Conservation (phyloP, 2,329 filamentous ascomycete species). For the Colletotrichum aenigma region DNA sequence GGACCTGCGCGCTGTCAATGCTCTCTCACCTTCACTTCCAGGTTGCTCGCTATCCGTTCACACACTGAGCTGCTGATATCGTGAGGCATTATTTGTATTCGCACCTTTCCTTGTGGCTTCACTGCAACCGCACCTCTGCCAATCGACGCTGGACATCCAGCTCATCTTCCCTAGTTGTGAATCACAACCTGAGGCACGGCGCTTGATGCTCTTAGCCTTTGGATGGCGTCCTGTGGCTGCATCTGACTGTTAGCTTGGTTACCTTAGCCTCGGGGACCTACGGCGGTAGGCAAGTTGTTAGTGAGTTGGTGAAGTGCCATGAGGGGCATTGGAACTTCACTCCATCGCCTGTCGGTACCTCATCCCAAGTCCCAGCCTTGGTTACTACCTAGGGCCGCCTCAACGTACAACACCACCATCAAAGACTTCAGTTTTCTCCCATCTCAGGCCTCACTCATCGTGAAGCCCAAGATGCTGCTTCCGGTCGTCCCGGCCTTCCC, state of each 20-base stretch:
- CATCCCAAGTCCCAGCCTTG: background rate
- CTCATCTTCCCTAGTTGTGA: background rate
- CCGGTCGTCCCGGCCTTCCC: slow-evolving; percentile 8
- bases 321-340: background rate
- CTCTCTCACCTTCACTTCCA: background rate
- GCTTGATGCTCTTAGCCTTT: background rate
- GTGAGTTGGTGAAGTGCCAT: background rate
- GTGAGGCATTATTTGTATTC: background rate
- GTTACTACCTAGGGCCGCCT: background rate
- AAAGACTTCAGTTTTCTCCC: background rate
- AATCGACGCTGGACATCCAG: background rate
- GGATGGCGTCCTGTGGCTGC: background rate
- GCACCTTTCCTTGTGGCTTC: background rate
- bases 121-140: background rate
- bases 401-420: background rate
- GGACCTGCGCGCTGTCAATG: background rate
- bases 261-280: background rate
- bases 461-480: background rate
- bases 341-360: background rate
- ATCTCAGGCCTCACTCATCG: background rate
- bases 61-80: background rate
- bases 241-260: background rate
- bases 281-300: no score
- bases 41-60: background rate
- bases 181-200: background rate